Evolutionary conservation across 495 filamentous ascomycete genomes (phyloP).

Genomic region (Penicillium flavigenum): DNA sequence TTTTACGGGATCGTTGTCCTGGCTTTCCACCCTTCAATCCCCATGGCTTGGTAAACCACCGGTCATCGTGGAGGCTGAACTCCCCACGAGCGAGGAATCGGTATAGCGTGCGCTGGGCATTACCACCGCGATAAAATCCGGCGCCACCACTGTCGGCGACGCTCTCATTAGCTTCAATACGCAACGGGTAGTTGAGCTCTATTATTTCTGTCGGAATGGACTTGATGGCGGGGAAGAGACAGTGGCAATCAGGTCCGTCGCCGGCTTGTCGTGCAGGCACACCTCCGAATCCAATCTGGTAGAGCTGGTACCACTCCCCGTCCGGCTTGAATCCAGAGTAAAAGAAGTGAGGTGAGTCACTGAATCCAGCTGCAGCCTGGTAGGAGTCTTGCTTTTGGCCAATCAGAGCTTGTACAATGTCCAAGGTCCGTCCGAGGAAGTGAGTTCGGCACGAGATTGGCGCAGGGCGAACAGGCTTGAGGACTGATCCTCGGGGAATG

Average conservation of each 20-base stretch:
- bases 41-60: constrained; percentile 55
- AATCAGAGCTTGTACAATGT: constrained; percentile 51
- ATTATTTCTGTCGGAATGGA: constrained; percentile 52
- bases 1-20: constrained; percentile 43
- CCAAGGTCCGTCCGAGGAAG: constrained; percentile 45
- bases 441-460: constrained; percentile 51
- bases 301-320: constrained; percentile 53
- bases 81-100: constrained; percentile 47
- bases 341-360: constrained; percentile 52
- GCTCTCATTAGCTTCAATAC: constrained; percentile 51
- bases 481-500: constrained; percentile 44
- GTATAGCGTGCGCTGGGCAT: constrained; percentile 49
- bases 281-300: constrained; percentile 53
- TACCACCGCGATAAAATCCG: constrained; percentile 49
- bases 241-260: constrained; percentile 53
- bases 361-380: constrained; percentile 50
- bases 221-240: constrained; percentile 54
- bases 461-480: constrained; percentile 51
- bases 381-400: constrained; percentile 48
- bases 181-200: constrained; percentile 50
- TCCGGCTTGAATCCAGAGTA: constrained; percentile 51
- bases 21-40: constrained; percentile 49
- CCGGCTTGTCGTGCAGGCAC: constrained; percentile 49
- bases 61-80: constrained; percentile 51
- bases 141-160: constrained; percentile 50